Evolutionary conservation across 805 yeast species (phyloP).

Genomic region (Lachancea sp.): DNA sequence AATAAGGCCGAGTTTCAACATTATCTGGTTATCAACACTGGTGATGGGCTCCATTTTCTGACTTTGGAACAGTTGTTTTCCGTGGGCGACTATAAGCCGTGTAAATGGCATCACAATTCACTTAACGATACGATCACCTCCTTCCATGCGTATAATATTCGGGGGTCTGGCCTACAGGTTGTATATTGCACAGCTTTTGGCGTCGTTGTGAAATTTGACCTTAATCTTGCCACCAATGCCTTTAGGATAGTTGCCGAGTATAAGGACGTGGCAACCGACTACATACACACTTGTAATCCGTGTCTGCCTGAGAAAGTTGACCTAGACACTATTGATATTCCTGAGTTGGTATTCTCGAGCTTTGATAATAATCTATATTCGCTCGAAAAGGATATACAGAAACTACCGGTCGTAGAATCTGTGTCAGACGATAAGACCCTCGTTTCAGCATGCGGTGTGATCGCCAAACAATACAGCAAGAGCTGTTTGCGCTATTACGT

Average conservation of each 20-base stretch:
- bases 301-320: neutral
- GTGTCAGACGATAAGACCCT: constrained; percentile 2
- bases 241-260: constrained; percentile 9
- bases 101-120: constrained; percentile 13
- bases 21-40: constrained; percentile 13
- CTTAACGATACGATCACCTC: constrained; percentile 12
- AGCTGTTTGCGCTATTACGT: constrained; percentile 10
- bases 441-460: constrained; percentile 6
- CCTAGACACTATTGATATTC: constrained; percentile 2
- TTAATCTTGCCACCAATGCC: constrained; percentile 5
- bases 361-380: constrained; percentile 9
- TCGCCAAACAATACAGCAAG: constrained; percentile 15
- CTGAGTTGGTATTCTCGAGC: constrained; percentile 8
- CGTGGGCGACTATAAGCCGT: neutral
- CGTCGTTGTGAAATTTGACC: constrained; percentile 12
- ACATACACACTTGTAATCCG: constrained; percentile 4
- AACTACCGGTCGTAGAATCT: constrained; percentile 1
- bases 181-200: constrained; percentile 17
- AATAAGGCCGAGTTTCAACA: constrained; percentile 1
- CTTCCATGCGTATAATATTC: constrained; percentile 12
- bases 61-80: constrained; percentile 12
- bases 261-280: constrained; percentile 9
- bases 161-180: constrained; percentile 11
- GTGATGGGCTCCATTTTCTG: constrained; percentile 16
- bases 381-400: constrained; percentile 1